phyloP scores from a whole-genome alignment of 2,329 filamentous ascomycete species.

The Ophiostoma himal-ulmi region DNA sequence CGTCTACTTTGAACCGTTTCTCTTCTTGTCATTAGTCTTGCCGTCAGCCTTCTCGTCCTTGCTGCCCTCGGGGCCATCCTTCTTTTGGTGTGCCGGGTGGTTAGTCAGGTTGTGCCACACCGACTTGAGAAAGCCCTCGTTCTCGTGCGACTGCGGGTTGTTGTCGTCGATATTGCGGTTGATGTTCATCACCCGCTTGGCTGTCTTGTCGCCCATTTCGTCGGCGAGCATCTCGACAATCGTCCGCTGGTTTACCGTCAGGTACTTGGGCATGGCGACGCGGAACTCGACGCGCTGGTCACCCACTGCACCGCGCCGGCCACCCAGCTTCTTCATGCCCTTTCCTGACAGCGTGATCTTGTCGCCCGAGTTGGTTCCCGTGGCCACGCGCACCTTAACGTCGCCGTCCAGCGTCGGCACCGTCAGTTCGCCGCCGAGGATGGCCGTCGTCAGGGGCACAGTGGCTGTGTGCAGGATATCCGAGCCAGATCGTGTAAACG shows the following conservation, averaged over 20 bases:
- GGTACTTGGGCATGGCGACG: constrained; percentile 89
- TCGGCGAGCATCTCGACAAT: constrained; percentile 94
- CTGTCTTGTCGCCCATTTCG: constrained; percentile 88
- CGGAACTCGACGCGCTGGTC: constrained; percentile 93
- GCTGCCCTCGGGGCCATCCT: constrained; percentile 26
- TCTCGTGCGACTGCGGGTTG: constrained; percentile 54
- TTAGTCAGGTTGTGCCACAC: constrained; percentile 92
- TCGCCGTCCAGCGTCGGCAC: constrained; percentile 87
- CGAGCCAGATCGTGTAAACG: constrained; percentile 80
- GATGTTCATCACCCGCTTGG: constrained; percentile 88
- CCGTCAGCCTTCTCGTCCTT: constrained; percentile 19
- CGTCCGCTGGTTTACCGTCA: constrained; percentile 84
- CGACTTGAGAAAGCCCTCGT: constrained; percentile 86
- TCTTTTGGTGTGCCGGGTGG: constrained; percentile 52
- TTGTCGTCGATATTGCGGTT: constrained; percentile 35
- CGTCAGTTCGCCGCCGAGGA: constrained; percentile 82
- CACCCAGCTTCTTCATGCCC: constrained; percentile 84
- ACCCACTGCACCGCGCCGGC: constrained; percentile 63
- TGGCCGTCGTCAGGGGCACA: constrained; percentile 85
- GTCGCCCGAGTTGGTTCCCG: constrained; percentile 88
- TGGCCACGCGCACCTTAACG: constrained; percentile 84
- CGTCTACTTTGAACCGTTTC: not conserved
- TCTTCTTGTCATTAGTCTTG: not conserved
- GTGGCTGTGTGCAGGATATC: constrained; percentile 90
- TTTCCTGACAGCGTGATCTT: constrained; percentile 81